Conservation (phyloP, 108 stramenopile species). For the Pseudonitzschia multistriata region DNA sequence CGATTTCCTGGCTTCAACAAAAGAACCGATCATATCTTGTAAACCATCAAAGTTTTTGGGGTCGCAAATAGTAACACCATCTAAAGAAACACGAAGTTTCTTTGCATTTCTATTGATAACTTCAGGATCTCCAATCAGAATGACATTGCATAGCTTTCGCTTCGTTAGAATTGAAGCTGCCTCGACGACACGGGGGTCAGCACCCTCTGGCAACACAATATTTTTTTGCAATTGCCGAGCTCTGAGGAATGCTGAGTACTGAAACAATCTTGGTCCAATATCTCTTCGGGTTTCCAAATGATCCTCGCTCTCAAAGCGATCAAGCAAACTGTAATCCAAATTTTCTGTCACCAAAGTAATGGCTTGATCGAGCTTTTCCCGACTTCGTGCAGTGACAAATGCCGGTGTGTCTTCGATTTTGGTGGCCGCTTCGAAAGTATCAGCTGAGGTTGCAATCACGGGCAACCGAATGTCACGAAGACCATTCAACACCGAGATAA, state of each 20-base stretch:
- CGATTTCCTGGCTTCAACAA: constrained; percentile 35
- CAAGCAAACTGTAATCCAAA: constrained; percentile 18
- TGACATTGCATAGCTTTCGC: constrained; percentile 21
- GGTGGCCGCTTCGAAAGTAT: constrained; percentile 14
- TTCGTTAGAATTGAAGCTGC: constrained; percentile 25
- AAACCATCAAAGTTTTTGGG: constrained; percentile 20
- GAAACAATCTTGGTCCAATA: neutral
- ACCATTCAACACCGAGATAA: constrained; percentile 13
- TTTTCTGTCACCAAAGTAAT: neutral
- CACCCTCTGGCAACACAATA: constrained; percentile 38
- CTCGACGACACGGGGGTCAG: constrained; percentile 25
- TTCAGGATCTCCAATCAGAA: constrained; percentile 26
- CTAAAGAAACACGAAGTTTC: constrained; percentile 4
- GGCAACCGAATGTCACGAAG: constrained; percentile 16
- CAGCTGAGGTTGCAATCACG: constrained; percentile 14
- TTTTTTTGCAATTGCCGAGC: constrained; percentile 20
- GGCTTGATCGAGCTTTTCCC: constrained; percentile 7
- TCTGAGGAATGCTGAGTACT: neutral
- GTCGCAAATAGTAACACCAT: constrained; percentile 18
- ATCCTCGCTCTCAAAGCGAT: constrained; percentile 3
- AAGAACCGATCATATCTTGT: constrained; percentile 22
- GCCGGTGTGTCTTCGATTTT: constrained; percentile 14
- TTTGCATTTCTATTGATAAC: constrained; percentile 16
- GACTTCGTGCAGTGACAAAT: constrained; percentile 10
- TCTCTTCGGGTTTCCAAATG: neutral